Evolutionary conservation across 495 filamentous ascomycete species (phyloP), one percentile per base, ranked within the genome.

Genomic region (Pseudomonodictys pantanalensis): DNA sequence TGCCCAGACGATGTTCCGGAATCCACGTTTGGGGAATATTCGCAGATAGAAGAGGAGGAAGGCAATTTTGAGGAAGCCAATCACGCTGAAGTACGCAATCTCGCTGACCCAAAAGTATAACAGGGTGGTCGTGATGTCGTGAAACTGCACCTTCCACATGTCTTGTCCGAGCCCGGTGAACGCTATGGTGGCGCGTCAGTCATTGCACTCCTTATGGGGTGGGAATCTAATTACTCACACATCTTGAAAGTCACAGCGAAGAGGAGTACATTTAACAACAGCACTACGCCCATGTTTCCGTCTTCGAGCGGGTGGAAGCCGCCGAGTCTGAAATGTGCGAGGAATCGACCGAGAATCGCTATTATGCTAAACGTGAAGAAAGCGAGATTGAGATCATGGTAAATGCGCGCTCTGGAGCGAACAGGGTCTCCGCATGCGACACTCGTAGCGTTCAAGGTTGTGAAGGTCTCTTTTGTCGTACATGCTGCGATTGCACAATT

Each of bases 1-100:
- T 2, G 59, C 56, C 38, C 69, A 69, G 15, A 62, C 56, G 2
- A 69, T 29, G 0, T 68, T 30, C 11, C 70, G 67, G 35, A 76
- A 70, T 6, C 65, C 43, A 38, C 67, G 64, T 35, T 49, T 59
- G 9, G 73, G 74, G 54, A 81, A 79, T 38, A 80, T 73, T 33
- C 77, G 77, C 1, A 81, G 67, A 66, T 76, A 79, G 62, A 80
- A 75, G 65, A 79, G 68, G 26, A 80, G 72, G 64, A 81, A 73
- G 11, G 76, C 76, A 29, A 76, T 58, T 25, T 78, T 78, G 38
- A 74, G 66, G 26, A 75, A 59, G 64, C 68, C 71, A 25, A 72
- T 62, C 2, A 71, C 61, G 18, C 55, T 39, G 20, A 71, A 70
- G 65, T 79, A 79, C 39, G 38, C 20, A 18, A 41, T 15, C 38